Evolutionary conservation across 768 basidiomycete genomes (phyloP).

Genomic region (Tricholomella constricta): DNA sequence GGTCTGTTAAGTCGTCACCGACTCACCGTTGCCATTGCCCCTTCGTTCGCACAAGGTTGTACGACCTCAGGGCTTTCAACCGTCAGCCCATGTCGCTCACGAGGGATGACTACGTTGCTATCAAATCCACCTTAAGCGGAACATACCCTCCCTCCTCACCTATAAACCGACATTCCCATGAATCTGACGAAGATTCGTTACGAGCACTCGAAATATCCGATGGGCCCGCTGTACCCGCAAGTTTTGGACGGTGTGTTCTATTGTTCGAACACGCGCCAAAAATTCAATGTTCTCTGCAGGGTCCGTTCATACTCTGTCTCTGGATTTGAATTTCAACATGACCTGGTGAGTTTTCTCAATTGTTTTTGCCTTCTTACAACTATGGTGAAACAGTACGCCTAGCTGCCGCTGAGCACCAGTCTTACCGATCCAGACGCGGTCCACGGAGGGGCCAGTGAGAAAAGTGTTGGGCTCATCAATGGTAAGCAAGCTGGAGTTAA

Average conservation of each 20-base stretch:
- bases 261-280: neutral
- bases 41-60: too few species aligned
- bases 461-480: slow-evolving; percentile 74
- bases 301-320: slow-evolving; percentile 68
- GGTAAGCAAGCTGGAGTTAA: slow-evolving; percentile 45
- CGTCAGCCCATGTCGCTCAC: slow-evolving; percentile 38
- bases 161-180: slow-evolving; percentile 46
- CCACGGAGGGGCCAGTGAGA: slow-evolving; percentile 55
- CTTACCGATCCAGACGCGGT: slow-evolving; percentile 67
- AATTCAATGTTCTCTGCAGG: slow-evolving; percentile 23
- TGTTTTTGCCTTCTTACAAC: neutral
- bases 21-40: too few species aligned
- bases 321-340: slow-evolving; percentile 78
- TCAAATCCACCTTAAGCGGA: slow-evolving; percentile 42
- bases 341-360: slow-evolving; percentile 41
- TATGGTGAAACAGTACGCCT: neutral
- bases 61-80: too few species aligned
- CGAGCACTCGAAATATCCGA: slow-evolving; percentile 79
- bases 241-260: slow-evolving; percentile 35
- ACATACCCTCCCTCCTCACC: slow-evolving; percentile 38
- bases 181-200: slow-evolving; percentile 69
- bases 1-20: too few species aligned
- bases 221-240: slow-evolving; percentile 46
- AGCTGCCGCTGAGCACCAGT: slow-evolving; percentile 74
- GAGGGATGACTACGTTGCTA: slow-evolving; percentile 45